phyloP scores from a whole-genome alignment of 257 asterid species.

The Anisodus tanguticus region DNA sequence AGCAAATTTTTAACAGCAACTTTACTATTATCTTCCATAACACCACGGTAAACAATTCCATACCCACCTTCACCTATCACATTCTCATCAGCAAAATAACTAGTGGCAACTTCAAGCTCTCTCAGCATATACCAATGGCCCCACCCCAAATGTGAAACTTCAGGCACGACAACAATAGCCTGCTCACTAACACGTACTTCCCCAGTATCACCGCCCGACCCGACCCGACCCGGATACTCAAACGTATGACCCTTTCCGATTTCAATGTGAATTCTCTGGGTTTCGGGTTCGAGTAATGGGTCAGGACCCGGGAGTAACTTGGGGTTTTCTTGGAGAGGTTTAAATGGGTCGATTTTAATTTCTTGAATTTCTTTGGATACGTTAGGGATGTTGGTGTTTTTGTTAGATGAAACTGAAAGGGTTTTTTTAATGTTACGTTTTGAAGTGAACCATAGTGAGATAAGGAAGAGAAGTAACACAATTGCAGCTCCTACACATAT shows the following conservation, averaged over 20 bases:
- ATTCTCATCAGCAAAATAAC: conserved; percentile 72
- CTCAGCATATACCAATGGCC: conserved; percentile 94
- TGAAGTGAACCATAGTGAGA: conserved; percentile 79
- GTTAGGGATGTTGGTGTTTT: conserved; percentile 49
- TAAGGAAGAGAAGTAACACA: conserved; percentile 65
- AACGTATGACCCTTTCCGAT: conserved; percentile 63
- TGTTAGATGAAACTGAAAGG: conserved; percentile 31
- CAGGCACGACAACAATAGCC: conserved; percentile 57
- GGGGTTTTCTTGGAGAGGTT: conserved; percentile 36
- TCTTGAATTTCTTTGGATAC: conserved; percentile 81
- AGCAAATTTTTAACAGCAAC: conserved; percentile 92
- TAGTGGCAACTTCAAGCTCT: conserved; percentile 77
- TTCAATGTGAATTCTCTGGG: conserved; percentile 56
- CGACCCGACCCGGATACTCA: conserved; percentile 52
- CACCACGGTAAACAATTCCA: conserved; percentile 84
- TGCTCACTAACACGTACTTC: conserved; percentile 41
- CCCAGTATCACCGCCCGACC: conserved; percentile 41
- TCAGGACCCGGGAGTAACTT: conserved; percentile 45
- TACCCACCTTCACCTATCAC: conserved; percentile 97
- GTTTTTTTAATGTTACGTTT: conserved; percentile 45
- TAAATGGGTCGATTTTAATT: conserved; percentile 62
- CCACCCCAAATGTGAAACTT: conserved; percentile 97
- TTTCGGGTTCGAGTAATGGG: conserved; percentile 50
- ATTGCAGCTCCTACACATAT: conserved; percentile 87
- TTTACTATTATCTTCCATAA: conserved; percentile 54